Base-by-base conservation (phyloP, 495 filamentous ascomycete genomes). In the Neurospora sp. region DNA sequence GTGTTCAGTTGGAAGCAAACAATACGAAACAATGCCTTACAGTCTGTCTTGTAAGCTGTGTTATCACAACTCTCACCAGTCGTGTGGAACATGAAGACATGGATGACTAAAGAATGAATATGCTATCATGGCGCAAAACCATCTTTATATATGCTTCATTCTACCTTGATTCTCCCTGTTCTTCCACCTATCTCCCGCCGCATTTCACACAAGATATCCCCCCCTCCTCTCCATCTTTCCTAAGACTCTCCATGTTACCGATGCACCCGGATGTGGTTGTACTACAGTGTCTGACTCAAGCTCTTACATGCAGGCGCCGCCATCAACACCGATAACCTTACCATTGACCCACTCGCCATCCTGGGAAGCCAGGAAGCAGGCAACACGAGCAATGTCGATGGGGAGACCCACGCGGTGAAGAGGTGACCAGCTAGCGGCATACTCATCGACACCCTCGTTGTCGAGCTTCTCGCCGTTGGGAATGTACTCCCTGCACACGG, bases 271-370 rank as follows among this genome's bases (percentile, higher is more conserved):
- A 66, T 18, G 53, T 35, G 48, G 53, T 66, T 66, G 53, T 66
- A 66, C 53, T 18, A 10, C 53, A 35, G 27, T 35, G 27, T 66
- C 53, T 66, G 53, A 35, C 27, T 35, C 53, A 66, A 48, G 70
- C 48, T 27, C 81, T 79, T 83, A 85, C 83, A 85, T 85, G 78
- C 83, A 84, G 59, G 83, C 83, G 69, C 79, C 82, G 68, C 83
- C 83, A 68, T 85, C 83, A 35, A 85, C 83, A 70, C 82, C 83
- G 70, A 85, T 74, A 66, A 82, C 79, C 84, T 90, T 88, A 74
- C 89, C 89, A 78, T 91, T 91, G 70, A 91, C 81, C 89, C 89
- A 91, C 73, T 88, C 88, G 61, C 88, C 89, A 74, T 91, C 89
- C 75, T 91, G 85, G 46, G 86, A 88, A 31, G 87, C 88, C 66